Evolutionary conservation across 768 basidiomycete genomes (phyloP).

Genomic region (Atractiella rhizophila): DNA sequence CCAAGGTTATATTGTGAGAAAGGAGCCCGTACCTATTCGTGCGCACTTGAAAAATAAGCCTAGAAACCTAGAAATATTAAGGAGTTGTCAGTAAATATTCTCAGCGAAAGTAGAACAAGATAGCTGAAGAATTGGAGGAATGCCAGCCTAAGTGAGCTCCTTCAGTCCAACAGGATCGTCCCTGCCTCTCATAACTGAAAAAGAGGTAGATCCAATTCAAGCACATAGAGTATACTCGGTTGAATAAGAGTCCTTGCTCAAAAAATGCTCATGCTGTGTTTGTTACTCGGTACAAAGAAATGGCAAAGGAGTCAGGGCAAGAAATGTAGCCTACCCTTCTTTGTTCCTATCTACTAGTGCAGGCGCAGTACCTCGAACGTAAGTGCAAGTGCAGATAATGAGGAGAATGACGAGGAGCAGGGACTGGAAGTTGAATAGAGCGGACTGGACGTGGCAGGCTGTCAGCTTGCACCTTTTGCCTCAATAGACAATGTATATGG

Average conservation of each 20-base stretch:
- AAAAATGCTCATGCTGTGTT: not conserved
- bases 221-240: too few species aligned
- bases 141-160: not conserved
- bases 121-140: not conserved
- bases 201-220: too few species aligned
- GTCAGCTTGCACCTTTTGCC: too few species aligned
- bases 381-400: constrained; percentile 89
- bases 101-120: not conserved
- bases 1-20: not conserved
- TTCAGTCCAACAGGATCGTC: too few species aligned
- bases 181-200: too few species aligned
- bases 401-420: constrained; percentile 77
- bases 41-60: constrained; percentile 90
- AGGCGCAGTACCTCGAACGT: constrained; percentile 70
- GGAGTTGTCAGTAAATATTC: not conserved
- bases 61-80: constrained; percentile 36
- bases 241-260: too few species aligned
- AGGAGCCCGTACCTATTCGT: constrained; percentile 45
- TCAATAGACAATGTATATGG: too few species aligned
- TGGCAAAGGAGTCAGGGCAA: not conserved
- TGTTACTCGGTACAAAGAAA: too few species aligned
- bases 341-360: constrained; percentile 78
- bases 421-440: constrained; percentile 93
- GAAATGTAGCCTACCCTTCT: constrained; percentile 39
- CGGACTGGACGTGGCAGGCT: too few species aligned